Evolutionary conservation across 176 grass and related monocot species (phyloP).

Genomic region (Microstegium vimineum): DNA sequence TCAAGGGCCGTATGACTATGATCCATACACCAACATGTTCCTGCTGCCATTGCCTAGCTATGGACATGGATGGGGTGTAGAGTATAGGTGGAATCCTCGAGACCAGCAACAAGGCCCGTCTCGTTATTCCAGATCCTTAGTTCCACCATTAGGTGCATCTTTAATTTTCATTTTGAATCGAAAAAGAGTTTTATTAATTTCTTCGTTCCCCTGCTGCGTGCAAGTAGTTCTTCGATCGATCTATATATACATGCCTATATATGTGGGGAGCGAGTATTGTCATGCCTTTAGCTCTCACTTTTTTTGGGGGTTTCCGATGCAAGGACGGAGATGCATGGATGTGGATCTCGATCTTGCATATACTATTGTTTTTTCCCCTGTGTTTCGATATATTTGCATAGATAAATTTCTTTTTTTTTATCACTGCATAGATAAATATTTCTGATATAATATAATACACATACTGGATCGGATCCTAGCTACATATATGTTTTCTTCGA

Average conservation of each 20-base stretch:
- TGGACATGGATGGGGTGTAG: neutral
- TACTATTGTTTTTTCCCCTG: no score
- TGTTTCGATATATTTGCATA: no score
- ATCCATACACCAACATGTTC: neutral
- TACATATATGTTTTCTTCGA: neutral
- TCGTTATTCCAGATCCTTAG: neutral
- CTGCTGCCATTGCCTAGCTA: neutral
- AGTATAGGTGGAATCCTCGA: neutral
- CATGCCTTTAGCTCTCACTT: neutral
- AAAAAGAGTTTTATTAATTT: neutral
- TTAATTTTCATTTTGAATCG: neutral
- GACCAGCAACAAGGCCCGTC: neutral
- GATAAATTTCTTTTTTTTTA: no score
- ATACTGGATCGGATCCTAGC: no score
- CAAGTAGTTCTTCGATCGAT: neutral
- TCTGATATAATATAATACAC: neutral
- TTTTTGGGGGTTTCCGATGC: neutral
- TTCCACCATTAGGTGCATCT: neutral
- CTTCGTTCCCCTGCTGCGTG: neutral
- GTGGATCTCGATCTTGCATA: no score
- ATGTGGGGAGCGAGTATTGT: neutral
- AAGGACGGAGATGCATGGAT: no score
- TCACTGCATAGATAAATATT: no score
- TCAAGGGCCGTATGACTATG: neutral
- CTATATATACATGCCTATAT: no score